Evolutionary conservation across 768 basidiomycete species (phyloP).

Genomic region (Rossbeevera mucosa): DNA sequence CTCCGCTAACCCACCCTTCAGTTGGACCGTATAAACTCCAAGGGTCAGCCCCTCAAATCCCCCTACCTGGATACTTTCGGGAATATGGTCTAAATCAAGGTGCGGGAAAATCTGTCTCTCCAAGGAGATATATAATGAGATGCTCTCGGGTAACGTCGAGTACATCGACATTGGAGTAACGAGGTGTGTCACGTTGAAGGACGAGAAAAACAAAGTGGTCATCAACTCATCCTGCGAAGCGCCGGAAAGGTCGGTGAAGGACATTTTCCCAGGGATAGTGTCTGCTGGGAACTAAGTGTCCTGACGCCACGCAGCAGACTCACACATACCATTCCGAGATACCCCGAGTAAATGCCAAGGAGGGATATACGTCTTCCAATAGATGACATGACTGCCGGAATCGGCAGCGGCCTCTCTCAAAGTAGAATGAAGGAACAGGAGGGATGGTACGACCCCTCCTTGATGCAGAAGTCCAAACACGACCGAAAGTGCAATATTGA

Average conservation of each 20-base stretch:
- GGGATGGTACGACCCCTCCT: slow-evolving; percentile 39
- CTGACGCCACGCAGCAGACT: neutral
- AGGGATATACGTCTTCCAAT: slow-evolving; percentile 41
- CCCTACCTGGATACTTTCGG: slow-evolving; percentile 29
- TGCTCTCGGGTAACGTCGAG: slow-evolving; percentile 10
- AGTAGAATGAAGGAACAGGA: slow-evolving; percentile 29
- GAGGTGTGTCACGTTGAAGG: slow-evolving; percentile 18
- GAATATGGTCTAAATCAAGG: slow-evolving; percentile 36
- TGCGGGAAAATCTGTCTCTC: slow-evolving; percentile 32
- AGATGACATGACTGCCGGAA: slow-evolving; percentile 21
- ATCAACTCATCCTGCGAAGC: slow-evolving; percentile 15
- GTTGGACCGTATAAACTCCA: slow-evolving; percentile 28
- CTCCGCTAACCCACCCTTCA: slow-evolving; percentile 4
- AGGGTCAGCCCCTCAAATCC: slow-evolving; percentile 29
- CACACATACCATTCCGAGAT: slow-evolving; percentile 18
- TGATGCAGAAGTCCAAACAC: slow-evolving; percentile 39
- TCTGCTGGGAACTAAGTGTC: slow-evolving; percentile 18
- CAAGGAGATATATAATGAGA: slow-evolving; percentile 23
- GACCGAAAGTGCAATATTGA: slow-evolving; percentile 27
- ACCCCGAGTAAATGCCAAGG: slow-evolving; percentile 35
- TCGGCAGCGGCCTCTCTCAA: slow-evolving; percentile 7
- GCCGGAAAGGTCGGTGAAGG: slow-evolving; percentile 31
- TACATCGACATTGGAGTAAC: slow-evolving; percentile 32
- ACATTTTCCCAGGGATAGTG: slow-evolving; percentile 15
- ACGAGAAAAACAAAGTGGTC: slow-evolving; percentile 12